These are phyloP conservation scores for Coemansia sp. DNA, from an alignment of 192 early-diverging fungal species.

Conservation along the genomic window DNA sequence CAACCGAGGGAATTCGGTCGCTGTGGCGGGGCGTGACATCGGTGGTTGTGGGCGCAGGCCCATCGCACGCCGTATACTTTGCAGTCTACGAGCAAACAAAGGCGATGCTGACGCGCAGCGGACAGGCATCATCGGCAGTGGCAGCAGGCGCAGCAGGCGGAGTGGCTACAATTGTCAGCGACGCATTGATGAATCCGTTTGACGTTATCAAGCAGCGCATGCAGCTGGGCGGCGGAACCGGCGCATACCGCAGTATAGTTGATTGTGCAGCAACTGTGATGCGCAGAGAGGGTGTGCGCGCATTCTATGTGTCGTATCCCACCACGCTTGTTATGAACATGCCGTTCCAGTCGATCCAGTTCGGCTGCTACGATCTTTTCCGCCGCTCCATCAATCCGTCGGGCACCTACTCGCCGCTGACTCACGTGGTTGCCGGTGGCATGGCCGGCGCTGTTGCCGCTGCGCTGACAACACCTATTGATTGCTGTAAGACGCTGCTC, in stretches of 20 bases:
- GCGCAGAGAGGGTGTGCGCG: conserved; percentile 71
- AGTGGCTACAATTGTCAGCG: conserved; percentile 82
- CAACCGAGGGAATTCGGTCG: conserved; percentile 74
- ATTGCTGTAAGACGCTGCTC: conserved; percentile 93
- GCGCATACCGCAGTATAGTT: conserved; percentile 62
- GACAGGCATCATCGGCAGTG: conserved; percentile 44
- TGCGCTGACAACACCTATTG: conserved; percentile 88
- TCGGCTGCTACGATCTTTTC: conserved; percentile 88
- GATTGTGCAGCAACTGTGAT: conserved; percentile 73
- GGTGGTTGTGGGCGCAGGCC: conserved; percentile 90
- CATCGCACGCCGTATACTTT: conserved; percentile 95
- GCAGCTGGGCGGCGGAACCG: conserved; percentile 74
- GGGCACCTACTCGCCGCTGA: conserved; percentile 79
- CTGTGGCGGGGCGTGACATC: conserved; percentile 94
- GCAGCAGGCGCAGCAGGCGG: conserved; percentile 82
- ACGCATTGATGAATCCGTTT: conserved; percentile 95
- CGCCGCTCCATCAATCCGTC: conserved; percentile 79
- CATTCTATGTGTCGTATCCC: conserved; percentile 93
- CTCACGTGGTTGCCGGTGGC: conserved; percentile 84
- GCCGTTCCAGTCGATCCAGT: conserved; percentile 94
- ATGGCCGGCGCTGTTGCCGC: conserved; percentile 87
- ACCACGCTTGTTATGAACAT: conserved; percentile 93
- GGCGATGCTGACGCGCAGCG: conserved; percentile 59
- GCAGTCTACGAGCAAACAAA: conserved; percentile 93
- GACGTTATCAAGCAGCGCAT: conserved; percentile 97